Evolutionary conservation across 805 yeast species (phyloP), one percentile per base, ranked within the genome.

Genomic region (Saturnispora hagleri): DNA sequence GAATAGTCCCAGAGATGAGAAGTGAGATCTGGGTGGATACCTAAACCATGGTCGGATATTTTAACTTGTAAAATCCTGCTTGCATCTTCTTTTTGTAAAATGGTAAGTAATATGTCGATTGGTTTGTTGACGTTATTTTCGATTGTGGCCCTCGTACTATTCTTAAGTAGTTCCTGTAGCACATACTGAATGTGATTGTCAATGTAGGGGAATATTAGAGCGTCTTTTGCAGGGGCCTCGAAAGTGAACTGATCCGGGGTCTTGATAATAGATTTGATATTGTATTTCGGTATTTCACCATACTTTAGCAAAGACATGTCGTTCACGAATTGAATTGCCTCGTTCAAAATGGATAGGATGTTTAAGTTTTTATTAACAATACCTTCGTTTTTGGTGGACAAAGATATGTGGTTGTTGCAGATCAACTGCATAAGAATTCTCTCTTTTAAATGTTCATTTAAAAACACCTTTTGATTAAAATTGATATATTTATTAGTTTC

Each of bases 181-280:
- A 91, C 81, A 62, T 93, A 91, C 63, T 91, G 97, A 49, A 93
- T 67, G 63, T 90, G 96, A 44, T 84, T 82, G 20, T 93, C 88
- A 43, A 91, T 84, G 65, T 89, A 91, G 0, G 97, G 91, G 63
- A 90, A 80, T 24, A 70, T 68, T 15, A 86, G 71, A 4, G 59
- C 52, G 36, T 36, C 22, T 9, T 26, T 18, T n/a, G 26, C n/a
- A 17, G 42, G 18, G 13, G 34, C 43, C 31, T 51, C 60, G 57
- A 64, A 71, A 66, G 69, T 57, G 58, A 67, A 51, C 50, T 67
- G 40, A 52, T 57, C 22, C 62, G 67, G 53, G 56, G 63, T 27
- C 59, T 68, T 57, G 7, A 53, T 52, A 7, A 66, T 56, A 0
- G 64, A 66, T 52, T 84, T 82, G 27, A 89, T 75, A 24, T 68